A percentile compares a stretch with the other conserved stretches of the same genome.
Conservation (phyloP, 202 grass and related monocot species). For the Panicum virgatum region DNA sequence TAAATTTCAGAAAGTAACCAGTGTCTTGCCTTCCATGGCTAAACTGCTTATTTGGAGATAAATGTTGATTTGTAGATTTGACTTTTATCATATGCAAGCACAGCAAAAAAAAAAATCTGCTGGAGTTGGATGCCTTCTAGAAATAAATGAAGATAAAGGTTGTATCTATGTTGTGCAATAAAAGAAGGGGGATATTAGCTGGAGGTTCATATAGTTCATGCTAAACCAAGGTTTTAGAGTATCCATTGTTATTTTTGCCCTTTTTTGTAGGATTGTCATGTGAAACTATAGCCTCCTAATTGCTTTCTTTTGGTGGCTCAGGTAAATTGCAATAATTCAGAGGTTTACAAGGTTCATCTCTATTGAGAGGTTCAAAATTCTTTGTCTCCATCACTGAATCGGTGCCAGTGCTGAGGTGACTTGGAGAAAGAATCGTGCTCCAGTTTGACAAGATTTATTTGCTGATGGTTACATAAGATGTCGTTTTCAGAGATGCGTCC, state of each 20-base stretch:
- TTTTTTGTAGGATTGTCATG: background rate
- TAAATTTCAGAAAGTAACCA: background rate
- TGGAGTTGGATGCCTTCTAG: background rate
- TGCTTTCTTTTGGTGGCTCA: background rate
- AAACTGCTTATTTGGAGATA: background rate
- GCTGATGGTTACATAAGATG: background rate
- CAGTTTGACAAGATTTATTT: constrained; percentile 1
- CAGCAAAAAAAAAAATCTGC: background rate
- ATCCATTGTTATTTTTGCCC: background rate
- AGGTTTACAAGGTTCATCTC: background rate
- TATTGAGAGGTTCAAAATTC: constrained; percentile 1
- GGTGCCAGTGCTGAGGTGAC: background rate
- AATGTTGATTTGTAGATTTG: constrained; percentile 1
- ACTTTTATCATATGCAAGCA: background rate
- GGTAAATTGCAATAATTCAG: background rate
- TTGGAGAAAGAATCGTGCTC: background rate
- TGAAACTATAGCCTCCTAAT: background rate
- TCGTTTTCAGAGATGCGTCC: constrained; percentile 36
- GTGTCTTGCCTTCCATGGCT: background rate
- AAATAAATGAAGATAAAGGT: background rate
- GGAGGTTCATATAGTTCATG: background rate
- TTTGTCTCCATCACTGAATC: background rate
- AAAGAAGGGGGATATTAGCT: background rate
- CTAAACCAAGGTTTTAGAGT: background rate
- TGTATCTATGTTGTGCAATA: background rate